A percentile compares a stretch with the other conserved stretches of the same genome.
Conservation (phyloP, 2,329 filamentous ascomycete species). For the Scedosporium minutisporum region DNA sequence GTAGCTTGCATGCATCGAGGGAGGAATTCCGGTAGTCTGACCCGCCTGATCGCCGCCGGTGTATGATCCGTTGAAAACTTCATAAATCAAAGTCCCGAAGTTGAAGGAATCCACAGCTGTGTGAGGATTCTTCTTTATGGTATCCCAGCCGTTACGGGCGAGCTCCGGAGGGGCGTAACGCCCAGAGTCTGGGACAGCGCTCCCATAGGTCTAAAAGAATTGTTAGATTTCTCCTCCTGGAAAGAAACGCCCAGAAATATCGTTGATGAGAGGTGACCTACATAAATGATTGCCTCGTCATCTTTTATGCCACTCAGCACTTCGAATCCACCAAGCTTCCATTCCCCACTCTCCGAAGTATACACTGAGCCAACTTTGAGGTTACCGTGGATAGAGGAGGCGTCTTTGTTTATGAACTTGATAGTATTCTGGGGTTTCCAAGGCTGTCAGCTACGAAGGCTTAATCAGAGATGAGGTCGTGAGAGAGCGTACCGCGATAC, state of each 20-base stretch:
- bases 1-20: slow-evolving; percentile 83
- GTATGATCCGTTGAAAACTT: slow-evolving; percentile 85
- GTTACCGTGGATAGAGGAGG: slow-evolving; percentile 80
- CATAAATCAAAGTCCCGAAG: slow-evolving; percentile 74
- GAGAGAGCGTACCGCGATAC: slow-evolving; percentile 55
- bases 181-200: slow-evolving; percentile 72
- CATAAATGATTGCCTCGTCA: slow-evolving; percentile 86
- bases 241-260: not conserved
- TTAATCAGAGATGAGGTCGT: not conserved
- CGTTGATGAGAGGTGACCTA: slow-evolving; percentile 20
- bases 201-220: slow-evolving; percentile 64
- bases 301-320: slow-evolving; percentile 92
- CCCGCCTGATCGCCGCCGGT: slow-evolving; percentile 67
- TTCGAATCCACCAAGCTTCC: slow-evolving; percentile 93
- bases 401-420: slow-evolving; percentile 94
- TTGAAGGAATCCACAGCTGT: slow-evolving; percentile 81
- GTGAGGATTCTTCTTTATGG: slow-evolving; percentile 72
- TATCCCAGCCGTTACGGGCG: slow-evolving; percentile 79
- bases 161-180: slow-evolving; percentile 84
- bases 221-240: slow-evolving; percentile 9
- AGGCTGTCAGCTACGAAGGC: not conserved
- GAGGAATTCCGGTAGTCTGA: slow-evolving; percentile 77
- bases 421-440: slow-evolving; percentile 58
- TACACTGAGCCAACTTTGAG: slow-evolving; percentile 81
- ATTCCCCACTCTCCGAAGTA: slow-evolving; percentile 92